Percentiles rank a stretch among this genome's conserved stretches.
phyloP scores from a whole-genome alignment of 2,329 filamentous ascomycete species.

The Talaromyces verruculosus region DNA sequence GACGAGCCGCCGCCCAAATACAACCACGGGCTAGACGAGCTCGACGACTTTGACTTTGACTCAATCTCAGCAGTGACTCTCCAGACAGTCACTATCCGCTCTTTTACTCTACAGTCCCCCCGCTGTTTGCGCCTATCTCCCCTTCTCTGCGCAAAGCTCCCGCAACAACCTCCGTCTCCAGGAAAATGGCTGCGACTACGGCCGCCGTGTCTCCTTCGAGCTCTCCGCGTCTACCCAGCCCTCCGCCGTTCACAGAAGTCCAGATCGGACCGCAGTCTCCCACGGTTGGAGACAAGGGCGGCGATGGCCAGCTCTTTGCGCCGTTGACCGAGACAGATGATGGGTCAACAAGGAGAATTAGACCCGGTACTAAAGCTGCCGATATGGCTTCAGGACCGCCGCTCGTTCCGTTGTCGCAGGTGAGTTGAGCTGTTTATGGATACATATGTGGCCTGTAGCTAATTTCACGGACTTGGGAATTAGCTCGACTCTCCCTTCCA shows the following conservation, averaged over 20 bases:
- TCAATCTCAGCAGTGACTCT: conserved; percentile 1
- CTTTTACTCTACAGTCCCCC: conserved; percentile 10
- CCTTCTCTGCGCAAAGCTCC: conserved; percentile 5
- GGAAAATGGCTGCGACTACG: conserved; percentile 34
- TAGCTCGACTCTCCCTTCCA: conserved; percentile 97
- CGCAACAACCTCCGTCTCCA: conserved; percentile 20
- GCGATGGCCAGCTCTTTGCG: conserved; percentile 50
- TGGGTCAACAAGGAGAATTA: conserved; percentile 78
- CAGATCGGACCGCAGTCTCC: conserved; percentile 82
- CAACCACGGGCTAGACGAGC: conserved; percentile 12
- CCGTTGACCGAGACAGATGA: conserved; percentile 62
- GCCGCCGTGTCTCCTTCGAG: conserved; percentile 58
- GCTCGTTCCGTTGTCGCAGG: conserved; percentile 79
- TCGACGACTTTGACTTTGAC: conserved; percentile 20
- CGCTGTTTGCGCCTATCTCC: conserved; percentile 42
- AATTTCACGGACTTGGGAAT: background rate
- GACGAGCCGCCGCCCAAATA: conserved; percentile 15
- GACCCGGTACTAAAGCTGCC: conserved; percentile 84
- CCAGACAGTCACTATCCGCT: conserved; percentile 10
- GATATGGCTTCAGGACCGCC: conserved; percentile 94
- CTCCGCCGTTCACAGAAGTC: conserved; percentile 90
- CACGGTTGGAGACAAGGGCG: conserved; percentile 59
- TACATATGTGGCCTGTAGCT: background rate
- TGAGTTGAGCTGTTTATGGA: conserved; percentile 44
- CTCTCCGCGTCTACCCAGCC: conserved; percentile 90